Percentiles rank a stretch among this genome's conserved stretches.
These are phyloP conservation scores for Colletotrichum lentis DNA, from an alignment of 2,329 filamentous ascomycete species.

Conservation along the genomic window DNA sequence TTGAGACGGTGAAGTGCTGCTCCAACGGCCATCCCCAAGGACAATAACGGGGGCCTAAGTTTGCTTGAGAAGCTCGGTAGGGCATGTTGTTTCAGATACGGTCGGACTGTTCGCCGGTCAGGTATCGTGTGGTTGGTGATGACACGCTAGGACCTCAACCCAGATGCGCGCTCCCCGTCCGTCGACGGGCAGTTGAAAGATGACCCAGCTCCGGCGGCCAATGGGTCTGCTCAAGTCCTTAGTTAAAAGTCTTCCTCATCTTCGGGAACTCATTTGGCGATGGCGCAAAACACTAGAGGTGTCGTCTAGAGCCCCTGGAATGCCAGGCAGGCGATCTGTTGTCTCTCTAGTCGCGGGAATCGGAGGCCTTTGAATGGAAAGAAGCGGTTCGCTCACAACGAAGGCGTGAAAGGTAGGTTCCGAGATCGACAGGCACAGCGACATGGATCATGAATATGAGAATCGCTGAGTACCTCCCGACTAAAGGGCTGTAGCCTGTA, in stretches of 20 bases:
- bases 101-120: background rate
- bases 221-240: too few species aligned
- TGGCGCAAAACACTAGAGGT: background rate
- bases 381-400: background rate
- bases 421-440: constrained; percentile 24
- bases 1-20: background rate
- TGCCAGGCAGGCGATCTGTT: background rate
- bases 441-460: constrained; percentile 1
- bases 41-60: background rate
- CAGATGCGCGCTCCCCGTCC: background rate
- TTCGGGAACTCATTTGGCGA: too few species aligned
- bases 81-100: background rate
- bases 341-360: background rate
- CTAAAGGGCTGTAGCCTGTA: background rate
- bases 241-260: too few species aligned
- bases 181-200: too few species aligned
- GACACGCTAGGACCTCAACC: too few species aligned
- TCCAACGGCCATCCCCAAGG: background rate
- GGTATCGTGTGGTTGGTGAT: background rate
- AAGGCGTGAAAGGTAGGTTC: background rate
- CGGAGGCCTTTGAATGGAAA: background rate
- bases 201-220: too few species aligned
- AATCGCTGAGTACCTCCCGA: background rate
- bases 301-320: background rate
- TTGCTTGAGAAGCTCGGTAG: background rate